These are phyloP conservation scores for Podaxis sp. DNA, from an alignment of 768 basidiomycete species.

Conservation along the genomic window DNA sequence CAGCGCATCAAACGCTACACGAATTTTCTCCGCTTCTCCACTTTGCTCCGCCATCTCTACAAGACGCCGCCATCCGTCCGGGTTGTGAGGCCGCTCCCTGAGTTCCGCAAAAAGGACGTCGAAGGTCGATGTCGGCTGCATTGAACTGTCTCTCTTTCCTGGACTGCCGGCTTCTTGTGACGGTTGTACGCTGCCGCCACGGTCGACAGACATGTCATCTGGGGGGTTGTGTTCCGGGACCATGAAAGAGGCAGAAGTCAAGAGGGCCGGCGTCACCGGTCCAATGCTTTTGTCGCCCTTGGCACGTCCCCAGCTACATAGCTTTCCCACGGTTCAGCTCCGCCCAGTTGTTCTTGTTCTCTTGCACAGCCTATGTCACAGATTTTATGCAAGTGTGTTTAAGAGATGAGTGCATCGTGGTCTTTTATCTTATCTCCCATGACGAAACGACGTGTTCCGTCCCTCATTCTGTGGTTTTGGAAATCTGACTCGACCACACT, in stretches of 20 bases:
- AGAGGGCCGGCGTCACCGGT: slow-evolving; percentile 6
- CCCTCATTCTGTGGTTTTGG: slow-evolving; percentile 1
- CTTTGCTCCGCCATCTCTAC: slow-evolving; percentile 73
- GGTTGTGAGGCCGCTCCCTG: slow-evolving; percentile 65
- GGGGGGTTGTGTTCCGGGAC: neutral
- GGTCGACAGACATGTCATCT: slow-evolving; percentile 7
- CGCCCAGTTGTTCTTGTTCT: neutral
- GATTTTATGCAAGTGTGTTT: neutral
- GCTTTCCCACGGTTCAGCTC: slow-evolving; percentile 11
- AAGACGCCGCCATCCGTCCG: slow-evolving; percentile 74
- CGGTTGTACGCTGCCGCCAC: neutral
- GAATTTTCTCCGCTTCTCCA: slow-evolving; percentile 76
- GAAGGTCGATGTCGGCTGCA: slow-evolving; percentile 27
- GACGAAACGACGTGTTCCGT: neutral
- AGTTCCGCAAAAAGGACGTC: slow-evolving; percentile 58
- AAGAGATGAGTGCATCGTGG: neutral
- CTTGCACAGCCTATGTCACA: neutral
- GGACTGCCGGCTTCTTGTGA: slow-evolving; percentile 11
- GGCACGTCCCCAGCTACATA: neutral
- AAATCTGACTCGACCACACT: slow-evolving; percentile 5
- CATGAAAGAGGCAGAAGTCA: neutral
- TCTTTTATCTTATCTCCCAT: slow-evolving; percentile 9
- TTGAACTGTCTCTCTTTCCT: slow-evolving; percentile 23
- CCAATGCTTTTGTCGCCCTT: neutral
- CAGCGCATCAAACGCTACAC: slow-evolving; percentile 77